Evolutionary conservation across 257 asterid genomes (phyloP).

Genomic region (Paulownia fortunei): DNA sequence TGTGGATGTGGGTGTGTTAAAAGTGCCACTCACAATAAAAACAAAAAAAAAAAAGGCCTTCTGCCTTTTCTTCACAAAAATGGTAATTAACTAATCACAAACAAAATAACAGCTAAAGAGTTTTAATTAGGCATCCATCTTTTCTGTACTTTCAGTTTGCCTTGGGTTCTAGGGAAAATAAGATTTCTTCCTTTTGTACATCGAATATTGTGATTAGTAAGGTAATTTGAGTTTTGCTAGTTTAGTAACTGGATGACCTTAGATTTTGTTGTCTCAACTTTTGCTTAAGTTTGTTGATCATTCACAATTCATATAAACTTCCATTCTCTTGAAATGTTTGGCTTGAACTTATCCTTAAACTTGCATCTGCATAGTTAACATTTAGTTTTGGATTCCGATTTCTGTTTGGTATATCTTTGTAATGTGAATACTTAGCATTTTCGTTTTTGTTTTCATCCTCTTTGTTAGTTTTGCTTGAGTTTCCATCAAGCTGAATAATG

Average conservation of each 20-base stretch:
- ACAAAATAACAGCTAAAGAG: neutral
- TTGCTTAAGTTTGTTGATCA: neutral
- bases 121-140: neutral
- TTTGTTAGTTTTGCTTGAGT: neutral
- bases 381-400: constrained; percentile 5
- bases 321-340: neutral
- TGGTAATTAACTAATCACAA: neutral
- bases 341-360: constrained; percentile 9
- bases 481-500: neutral
- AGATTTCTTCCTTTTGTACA: neutral
- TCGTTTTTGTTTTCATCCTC: constrained; percentile 11
- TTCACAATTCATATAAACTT: neutral
- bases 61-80: neutral
- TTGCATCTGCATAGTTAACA: neutral
- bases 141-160: neutral
- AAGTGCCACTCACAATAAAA: neutral
- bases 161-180: neutral
- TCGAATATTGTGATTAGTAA: neutral
- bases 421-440: neutral
- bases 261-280: constrained; percentile 13
- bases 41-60: neutral
- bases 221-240: neutral
- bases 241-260: constrained; percentile 9
- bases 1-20: no score
- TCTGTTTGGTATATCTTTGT: neutral